phyloP scores from a whole-genome alignment of 805 yeast genomes.

The Starmerella sp. region DNA sequence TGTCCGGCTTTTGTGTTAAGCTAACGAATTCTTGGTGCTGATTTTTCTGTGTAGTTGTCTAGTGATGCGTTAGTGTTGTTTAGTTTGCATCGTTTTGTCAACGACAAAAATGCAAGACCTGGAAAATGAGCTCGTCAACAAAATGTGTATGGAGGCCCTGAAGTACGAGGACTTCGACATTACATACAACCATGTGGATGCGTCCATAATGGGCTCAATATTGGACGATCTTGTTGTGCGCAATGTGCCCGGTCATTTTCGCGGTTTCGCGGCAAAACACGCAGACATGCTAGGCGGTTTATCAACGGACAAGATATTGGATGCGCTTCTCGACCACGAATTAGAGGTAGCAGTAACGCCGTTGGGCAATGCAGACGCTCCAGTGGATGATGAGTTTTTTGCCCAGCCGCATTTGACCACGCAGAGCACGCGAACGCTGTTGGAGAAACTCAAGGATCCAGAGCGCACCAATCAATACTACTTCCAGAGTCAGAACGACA shows the following conservation, averaged over 20 bases:
- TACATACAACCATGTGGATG: not conserved
- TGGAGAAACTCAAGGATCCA: slow-evolving; percentile 15
- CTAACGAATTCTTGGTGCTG: too few relatives aligned
- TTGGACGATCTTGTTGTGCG: slow-evolving; percentile 11
- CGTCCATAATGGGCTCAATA: not conserved
- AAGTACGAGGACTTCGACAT: slow-evolving; percentile 3
- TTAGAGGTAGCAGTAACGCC: slow-evolving; percentile 29
- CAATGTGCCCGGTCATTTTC: slow-evolving; percentile 16
- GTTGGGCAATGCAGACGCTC: slow-evolving; percentile 32
- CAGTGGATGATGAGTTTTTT: slow-evolving; percentile 24
- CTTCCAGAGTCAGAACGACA: slow-evolving; percentile 33
- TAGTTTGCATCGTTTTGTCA: too few relatives aligned
- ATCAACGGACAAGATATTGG: slow-evolving; percentile 1
- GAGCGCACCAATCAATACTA: slow-evolving; percentile 22
- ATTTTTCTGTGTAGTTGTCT: not conserved
- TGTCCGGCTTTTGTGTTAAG: too few relatives aligned
- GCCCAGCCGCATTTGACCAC: slow-evolving; percentile 26
- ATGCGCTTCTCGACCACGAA: not conserved
- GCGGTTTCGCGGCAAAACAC: not conserved
- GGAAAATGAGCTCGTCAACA: slow-evolving; percentile 12
- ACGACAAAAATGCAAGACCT: not conserved
- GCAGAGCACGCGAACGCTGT: slow-evolving; percentile 23
- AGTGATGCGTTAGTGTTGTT: too few relatives aligned
- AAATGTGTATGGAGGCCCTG: slow-evolving; percentile 13
- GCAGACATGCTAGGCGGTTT: not conserved